Conservation (phyloP, 208 protist genomes). For the Trichomonas gallinae region DNA sequence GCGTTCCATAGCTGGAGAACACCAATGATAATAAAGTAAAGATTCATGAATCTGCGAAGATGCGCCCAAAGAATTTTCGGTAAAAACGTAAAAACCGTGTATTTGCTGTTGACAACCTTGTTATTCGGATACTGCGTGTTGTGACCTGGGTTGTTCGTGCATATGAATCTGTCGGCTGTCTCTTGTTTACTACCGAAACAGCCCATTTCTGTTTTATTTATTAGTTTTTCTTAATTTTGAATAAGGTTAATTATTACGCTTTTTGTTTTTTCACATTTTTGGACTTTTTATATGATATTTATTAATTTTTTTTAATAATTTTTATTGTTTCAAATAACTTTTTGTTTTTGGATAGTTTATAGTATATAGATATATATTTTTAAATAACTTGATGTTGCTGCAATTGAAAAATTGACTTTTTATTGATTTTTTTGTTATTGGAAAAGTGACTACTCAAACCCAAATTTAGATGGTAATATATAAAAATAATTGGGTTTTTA, state of each 20-base stretch:
- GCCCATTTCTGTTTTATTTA: too few relatives aligned
- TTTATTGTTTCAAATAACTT: neutral
- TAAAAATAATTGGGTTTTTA: too few relatives aligned
- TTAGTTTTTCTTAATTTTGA: neutral
- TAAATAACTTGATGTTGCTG: too few relatives aligned
- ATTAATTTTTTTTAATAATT: neutral
- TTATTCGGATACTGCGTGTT: neutral
- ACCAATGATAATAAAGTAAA: constrained; percentile 30
- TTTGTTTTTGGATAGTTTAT: too few relatives aligned
- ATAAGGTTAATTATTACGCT: neutral
- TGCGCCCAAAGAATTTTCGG: constrained; percentile 24
- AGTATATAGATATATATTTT: too few relatives aligned
- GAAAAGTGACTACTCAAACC: too few relatives aligned
- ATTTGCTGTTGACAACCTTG: neutral
- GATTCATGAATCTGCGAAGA: constrained; percentile 34
- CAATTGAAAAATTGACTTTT: too few relatives aligned
- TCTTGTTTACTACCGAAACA: neutral
- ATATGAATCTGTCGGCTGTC: neutral
- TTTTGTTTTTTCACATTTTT: neutral
- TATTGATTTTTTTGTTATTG: too few relatives aligned
- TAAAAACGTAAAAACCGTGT: constrained; percentile 4
- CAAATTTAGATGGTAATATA: too few relatives aligned
- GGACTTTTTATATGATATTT: neutral
- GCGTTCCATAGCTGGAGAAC: neutral
- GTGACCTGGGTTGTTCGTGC: neutral